Percentiles rank a stretch among this genome's conserved stretches.
Conservation (phyloP, 148 eudicot genomes). For the Camellia japonica region DNA sequence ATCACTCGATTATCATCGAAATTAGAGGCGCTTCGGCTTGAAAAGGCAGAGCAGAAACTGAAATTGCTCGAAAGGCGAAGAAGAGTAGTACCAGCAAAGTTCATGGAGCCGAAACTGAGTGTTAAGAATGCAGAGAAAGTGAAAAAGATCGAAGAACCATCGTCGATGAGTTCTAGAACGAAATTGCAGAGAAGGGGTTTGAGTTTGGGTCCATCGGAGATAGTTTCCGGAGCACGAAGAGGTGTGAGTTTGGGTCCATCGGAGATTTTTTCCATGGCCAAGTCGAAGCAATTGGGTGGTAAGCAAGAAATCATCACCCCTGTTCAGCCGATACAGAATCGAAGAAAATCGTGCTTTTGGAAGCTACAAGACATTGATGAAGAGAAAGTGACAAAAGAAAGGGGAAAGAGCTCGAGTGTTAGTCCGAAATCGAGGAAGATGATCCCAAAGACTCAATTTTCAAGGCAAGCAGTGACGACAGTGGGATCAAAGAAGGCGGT, state of each 20-base stretch:
- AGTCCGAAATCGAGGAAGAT: constrained; percentile 67
- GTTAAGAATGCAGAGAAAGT: constrained; percentile 22
- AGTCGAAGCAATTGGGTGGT: constrained; percentile 35
- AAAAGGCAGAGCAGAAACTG: constrained; percentile 52
- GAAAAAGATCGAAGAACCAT: constrained; percentile 42
- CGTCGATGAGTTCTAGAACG: constrained; percentile 28
- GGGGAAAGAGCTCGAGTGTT: constrained; percentile 53
- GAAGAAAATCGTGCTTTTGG: constrained; percentile 88
- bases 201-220: constrained; percentile 76
- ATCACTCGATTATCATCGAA: constrained; percentile 51
- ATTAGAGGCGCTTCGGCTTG: constrained; percentile 54
- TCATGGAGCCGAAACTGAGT: constrained; percentile 57
- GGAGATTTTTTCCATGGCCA: constrained; percentile 44
- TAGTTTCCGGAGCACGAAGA: constrained; percentile 43
- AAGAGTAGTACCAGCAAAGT: constrained; percentile 56
- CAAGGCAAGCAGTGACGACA: constrained; percentile 61
- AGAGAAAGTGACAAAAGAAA: constrained; percentile 51
- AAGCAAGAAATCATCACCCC: constrained; percentile 56
- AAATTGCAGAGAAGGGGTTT: constrained; percentile 63
- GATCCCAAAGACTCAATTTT: constrained; percentile 25
- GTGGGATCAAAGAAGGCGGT: constrained; percentile 51
- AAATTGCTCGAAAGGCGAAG: constrained; percentile 50
- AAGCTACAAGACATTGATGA: constrained; percentile 79
- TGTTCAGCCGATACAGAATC: constrained; percentile 35
- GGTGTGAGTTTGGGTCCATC: constrained; percentile 70